A percentile compares a stretch with the other conserved stretches of the same genome.
These are phyloP conservation scores for Purpureocillium lavendulum DNA, from an alignment of 2,329 filamentous ascomycete genomes.

Conservation along the genomic window DNA sequence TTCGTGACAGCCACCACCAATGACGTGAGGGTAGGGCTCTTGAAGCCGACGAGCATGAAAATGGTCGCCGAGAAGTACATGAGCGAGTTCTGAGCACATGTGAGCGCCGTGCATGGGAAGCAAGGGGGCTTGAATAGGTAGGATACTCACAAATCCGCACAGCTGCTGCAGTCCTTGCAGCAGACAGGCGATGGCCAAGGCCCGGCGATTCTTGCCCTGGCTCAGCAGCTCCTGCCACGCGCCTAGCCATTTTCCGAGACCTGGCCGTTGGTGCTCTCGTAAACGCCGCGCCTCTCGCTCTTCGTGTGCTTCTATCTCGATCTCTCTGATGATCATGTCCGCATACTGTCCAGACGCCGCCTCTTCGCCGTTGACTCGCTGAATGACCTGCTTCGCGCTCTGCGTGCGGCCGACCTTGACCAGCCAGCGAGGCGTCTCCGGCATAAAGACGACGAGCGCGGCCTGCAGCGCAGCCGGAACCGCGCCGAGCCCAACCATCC, in stretches of 20 bases:
- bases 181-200: constrained; percentile 76
- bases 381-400: constrained; percentile 58
- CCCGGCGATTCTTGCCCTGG: constrained; percentile 59
- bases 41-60: constrained; percentile 69
- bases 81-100: constrained; percentile 57
- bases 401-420: constrained; percentile 56
- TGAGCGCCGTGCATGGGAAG: constrained; percentile 1
- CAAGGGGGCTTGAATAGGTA: too few species aligned
- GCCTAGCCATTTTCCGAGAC: constrained; percentile 29
- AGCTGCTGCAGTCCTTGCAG: constrained; percentile 84
- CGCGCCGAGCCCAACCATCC: constrained; percentile 84
- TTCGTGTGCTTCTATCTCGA: constrained; percentile 66
- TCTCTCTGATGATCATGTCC: constrained; percentile 54
- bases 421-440: constrained; percentile 84
- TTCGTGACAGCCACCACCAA: constrained; percentile 77
- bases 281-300: constrained; percentile 46
- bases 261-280: constrained; percentile 18
- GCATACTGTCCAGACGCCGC: constrained; percentile 38
- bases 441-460: constrained; percentile 61
- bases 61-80: constrained; percentile 90
- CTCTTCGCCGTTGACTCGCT: constrained; percentile 50
- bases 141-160: constrained; percentile 63
- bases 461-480: constrained; percentile 67
- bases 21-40: constrained; percentile 69
- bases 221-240: constrained; percentile 45